Percentiles rank a stretch among this genome's conserved stretches.
phyloP scores from a whole-genome alignment of 306 rosid species.

The Carpinus fangiana region DNA sequence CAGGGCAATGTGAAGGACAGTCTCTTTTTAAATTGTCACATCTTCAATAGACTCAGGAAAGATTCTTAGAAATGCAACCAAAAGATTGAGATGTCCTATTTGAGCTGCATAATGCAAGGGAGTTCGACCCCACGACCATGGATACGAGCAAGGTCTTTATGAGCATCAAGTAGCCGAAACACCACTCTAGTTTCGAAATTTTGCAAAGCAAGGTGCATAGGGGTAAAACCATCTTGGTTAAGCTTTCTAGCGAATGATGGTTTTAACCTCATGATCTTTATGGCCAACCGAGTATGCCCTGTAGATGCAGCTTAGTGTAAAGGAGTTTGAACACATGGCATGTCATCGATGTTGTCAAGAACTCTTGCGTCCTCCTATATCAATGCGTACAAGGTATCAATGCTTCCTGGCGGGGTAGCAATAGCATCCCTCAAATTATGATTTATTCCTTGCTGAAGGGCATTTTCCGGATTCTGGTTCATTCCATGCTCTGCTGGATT shows the following conservation, averaged over 20 bases:
- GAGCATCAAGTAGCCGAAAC: background rate
- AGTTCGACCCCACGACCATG: background rate
- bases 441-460: too few relatives aligned
- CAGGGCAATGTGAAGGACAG: background rate
- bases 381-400: background rate
- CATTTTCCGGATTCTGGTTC: too few relatives aligned
- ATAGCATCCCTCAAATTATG: background rate
- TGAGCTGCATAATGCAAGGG: background rate
- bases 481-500: too few relatives aligned
- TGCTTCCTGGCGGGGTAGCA: background rate
- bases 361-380: background rate
- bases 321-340: background rate
- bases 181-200: too few relatives aligned
- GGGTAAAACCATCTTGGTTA: too few relatives aligned
- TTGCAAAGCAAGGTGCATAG: too few relatives aligned
- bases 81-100: background rate
- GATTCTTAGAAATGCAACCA: background rate
- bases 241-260: too few relatives aligned
- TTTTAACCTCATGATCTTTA: too few relatives aligned
- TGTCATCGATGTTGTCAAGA: background rate
- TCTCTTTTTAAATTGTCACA: background rate
- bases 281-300: too few relatives aligned
- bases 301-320: too few relatives aligned
- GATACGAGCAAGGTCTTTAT: background rate
- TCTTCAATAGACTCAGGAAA: background rate